Evolutionary conservation across 306 rosid species (phyloP), one percentile per base, ranked within the genome.

Genomic region (Vigna radiata): DNA sequence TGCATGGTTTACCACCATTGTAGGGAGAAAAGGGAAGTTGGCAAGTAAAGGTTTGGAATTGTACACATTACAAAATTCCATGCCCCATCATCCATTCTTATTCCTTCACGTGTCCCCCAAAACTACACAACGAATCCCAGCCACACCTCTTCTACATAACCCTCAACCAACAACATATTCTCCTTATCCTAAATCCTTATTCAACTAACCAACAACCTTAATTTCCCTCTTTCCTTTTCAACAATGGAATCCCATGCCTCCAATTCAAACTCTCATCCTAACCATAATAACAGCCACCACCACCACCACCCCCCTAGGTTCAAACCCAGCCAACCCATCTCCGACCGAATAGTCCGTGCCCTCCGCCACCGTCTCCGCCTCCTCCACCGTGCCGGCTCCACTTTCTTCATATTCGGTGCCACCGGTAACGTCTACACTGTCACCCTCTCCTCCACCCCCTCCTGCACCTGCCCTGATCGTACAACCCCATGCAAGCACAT

Each of bases 381-480:
- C 41, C 97, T 96, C 81, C 96, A 89, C 90, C 98, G 93, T 37
- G 36, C 86, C 3, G 82, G 79, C 14, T 70, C 94, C 73, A 81
- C 75, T 12, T 92, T 96, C 92, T 96, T 86, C 82, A 77, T 92
- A 65, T 53, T 89, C 43, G 98, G 97, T 3, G 90, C 97, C 84
- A 90, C 97, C 6, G 93, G 96, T 0, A 96, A 96, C 62, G 98
- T 94, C 8, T 94, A 91, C 87, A 82, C 89, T 0, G 96, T 92
- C 8, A 73, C 72, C 66, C 16, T 90, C 33, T 79, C 93, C 46
- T 23, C 76, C 31, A 71, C 82, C 1, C 98, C 91, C 4, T 79
- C 88, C 0, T 96, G 99, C 90, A 85, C 91, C 7, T 96, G 99
- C 86, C 98, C 99, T 0, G 96, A 92, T 75, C 96, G 82, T 2